These are phyloP conservation scores for Oryza glaberrima DNA, from an alignment of 176 grass and related monocot species.

Conservation along the genomic window DNA sequence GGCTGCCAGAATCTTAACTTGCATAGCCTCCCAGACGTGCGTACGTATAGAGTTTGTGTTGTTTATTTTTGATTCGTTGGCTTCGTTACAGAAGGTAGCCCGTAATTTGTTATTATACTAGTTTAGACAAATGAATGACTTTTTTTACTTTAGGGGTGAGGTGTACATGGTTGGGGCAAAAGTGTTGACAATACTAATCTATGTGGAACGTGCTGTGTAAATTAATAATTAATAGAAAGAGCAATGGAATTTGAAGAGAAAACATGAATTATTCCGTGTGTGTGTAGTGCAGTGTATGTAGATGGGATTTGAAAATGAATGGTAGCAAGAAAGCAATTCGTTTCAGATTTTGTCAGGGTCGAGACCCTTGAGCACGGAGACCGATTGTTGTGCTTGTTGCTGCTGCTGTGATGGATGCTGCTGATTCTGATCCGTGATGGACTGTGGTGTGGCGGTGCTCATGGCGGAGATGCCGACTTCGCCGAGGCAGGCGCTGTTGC, in stretches of 20 bases:
- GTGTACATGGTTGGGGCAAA: slow-evolving; percentile 20
- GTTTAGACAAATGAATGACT: too few relatives aligned
- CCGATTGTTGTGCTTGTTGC: background rate
- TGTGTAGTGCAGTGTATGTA: too few relatives aligned
- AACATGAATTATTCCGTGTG: too few relatives aligned
- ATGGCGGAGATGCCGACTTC: slow-evolving; percentile 12
- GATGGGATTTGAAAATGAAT: too few relatives aligned
- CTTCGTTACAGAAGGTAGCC: background rate
- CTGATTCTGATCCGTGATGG: background rate
- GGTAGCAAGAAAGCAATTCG: background rate
- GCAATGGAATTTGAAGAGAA: background rate
- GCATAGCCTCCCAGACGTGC: background rate
- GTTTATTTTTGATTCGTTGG: background rate
- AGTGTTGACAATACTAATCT: background rate
- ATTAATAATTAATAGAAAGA: background rate
- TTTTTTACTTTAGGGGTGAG: slow-evolving; percentile 16
- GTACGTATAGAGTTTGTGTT: background rate
- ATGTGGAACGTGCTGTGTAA: background rate
- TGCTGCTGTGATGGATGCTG: background rate
- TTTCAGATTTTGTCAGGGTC: slow-evolving; percentile 7
- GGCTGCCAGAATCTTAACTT: background rate
- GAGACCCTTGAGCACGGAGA: background rate
- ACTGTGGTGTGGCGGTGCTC: background rate
- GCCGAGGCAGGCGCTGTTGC: slow-evolving; percentile 38
- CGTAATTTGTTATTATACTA: background rate